These are phyloP conservation scores for Erodium texanum DNA, from an alignment of 441 rosid species.

Conservation along the genomic window DNA sequence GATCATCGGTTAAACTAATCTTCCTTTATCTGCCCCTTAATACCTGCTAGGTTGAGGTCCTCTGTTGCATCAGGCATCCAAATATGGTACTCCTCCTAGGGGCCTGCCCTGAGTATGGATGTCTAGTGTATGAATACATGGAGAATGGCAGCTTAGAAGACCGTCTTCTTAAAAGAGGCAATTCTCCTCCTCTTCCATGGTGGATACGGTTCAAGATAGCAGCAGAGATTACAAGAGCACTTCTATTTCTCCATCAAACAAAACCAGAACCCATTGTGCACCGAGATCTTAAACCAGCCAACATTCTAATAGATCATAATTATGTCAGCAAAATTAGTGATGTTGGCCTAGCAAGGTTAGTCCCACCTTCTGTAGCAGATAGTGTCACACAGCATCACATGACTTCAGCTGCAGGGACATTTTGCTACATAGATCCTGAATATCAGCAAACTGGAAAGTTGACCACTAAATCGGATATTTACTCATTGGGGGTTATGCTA, in stretches of 20 bases:
- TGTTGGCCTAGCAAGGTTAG: conserved; percentile 65
- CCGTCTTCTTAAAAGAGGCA: conserved; percentile 38
- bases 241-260: conserved; percentile 62
- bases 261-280: conserved; percentile 79
- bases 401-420: conserved; percentile 74
- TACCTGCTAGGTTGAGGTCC: conserved; percentile 45
- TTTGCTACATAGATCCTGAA: conserved; percentile 72
- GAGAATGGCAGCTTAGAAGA: conserved; percentile 64
- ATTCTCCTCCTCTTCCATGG: conserved; percentile 51
- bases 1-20: conserved; percentile 9
- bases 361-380: conserved; percentile 55
- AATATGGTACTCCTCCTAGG: conserved; percentile 70
- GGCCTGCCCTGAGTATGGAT: conserved; percentile 71
- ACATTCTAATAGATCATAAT: conserved; percentile 58
- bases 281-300: conserved; percentile 72
- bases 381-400: conserved; percentile 57
- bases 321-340: conserved; percentile 68
- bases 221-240: conserved; percentile 55
- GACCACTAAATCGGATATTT: conserved; percentile 54
- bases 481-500: conserved; percentile 56
- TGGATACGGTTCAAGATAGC: conserved; percentile 46
- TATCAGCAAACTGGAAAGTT: conserved; percentile 66
- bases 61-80: conserved; percentile 62
- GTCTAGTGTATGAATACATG: conserved; percentile 63
- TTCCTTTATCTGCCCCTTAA: neutral